Base-by-base conservation (phyloP, 2,329 filamentous ascomycete species). In the Colletotrichum higginsianum region DNA sequence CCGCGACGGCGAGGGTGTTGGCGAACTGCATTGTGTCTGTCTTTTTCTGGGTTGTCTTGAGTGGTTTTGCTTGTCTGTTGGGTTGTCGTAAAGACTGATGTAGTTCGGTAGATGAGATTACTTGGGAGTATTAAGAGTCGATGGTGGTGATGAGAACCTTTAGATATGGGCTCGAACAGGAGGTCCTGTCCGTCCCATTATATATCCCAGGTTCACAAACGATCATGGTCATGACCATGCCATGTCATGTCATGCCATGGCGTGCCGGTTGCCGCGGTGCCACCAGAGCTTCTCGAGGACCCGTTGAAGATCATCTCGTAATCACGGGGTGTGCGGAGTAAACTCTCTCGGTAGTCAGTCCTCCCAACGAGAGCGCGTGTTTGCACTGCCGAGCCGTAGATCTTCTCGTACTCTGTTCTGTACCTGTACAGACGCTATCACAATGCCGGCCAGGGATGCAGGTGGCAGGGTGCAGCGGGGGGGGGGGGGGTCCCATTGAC, bases 21-120 rank as follows among this genome's bases (percentile, higher is more conserved):
- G 56, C 61, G 74, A 74, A 70, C 66, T 71, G 74, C 74, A 76
- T 75, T 9, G 23, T 75, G 60, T 49, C 46, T 75, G 60, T 49
- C 46, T 30, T 44, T 40, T 35, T 46, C 35, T 47, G 52, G 18
- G 12, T 42, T 57, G 42, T 11, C 23, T 13, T 53, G 2, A n/a
- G 38, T 53, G 55, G 40, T 23, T 26, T 30, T 30, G 30, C 30
- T 12, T 61, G 65, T 47, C 53, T 47, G 53, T 21, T n/a, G 47
- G n/a, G 47, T 49, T 49, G 47, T 49, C 38, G 52, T 40, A 71
- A 67, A 61, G 64, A 71, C 63, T 67, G 67, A n/a, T 46, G 50
- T 30, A 50, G 63, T 67, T 67, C 50, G 64, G 56, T 38, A 47
- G 44, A 26, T 26, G 26, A 26, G 26, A 67, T 71, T 71, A 71